Conservation (phyloP, 257 asterid species). For the Nicotiana knightiana region DNA sequence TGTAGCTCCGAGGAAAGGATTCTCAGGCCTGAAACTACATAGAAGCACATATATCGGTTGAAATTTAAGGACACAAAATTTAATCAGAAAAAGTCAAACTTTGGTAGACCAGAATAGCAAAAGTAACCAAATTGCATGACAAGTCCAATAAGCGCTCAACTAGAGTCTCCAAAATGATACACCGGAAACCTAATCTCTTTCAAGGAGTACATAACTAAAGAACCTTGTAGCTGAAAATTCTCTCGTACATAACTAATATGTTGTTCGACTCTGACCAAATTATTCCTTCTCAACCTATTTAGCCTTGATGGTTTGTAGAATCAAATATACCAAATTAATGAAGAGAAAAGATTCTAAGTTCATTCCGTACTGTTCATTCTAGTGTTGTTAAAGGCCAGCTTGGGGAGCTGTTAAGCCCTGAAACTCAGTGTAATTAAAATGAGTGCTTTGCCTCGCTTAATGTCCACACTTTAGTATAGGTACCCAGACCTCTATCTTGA, state of each 20-base stretch:
- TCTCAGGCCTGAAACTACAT: slow-evolving; percentile 48
- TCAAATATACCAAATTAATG: too few species aligned
- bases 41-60: not conserved
- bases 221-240: not conserved
- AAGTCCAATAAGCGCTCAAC: not conserved
- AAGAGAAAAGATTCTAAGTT: too few species aligned
- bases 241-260: not conserved
- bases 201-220: not conserved
- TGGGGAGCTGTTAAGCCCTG: too few species aligned
- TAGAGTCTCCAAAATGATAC: not conserved
- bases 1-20: slow-evolving; percentile 43
- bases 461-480: too few species aligned
- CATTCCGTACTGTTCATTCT: too few species aligned
- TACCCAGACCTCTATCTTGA: too few species aligned
- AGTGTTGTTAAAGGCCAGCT: too few species aligned
- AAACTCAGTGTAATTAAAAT: too few species aligned
- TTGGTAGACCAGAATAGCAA: not conserved
- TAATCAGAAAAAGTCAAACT: not conserved
- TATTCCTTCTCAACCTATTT: too few species aligned
- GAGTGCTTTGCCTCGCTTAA: too few species aligned
- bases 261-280: too few species aligned
- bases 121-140: not conserved
- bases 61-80: not conserved
- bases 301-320: too few species aligned
- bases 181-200: not conserved